phyloP scores from a whole-genome alignment of 1,139 yeast species.

The Keqinozyma sinolaborantium region DNA sequence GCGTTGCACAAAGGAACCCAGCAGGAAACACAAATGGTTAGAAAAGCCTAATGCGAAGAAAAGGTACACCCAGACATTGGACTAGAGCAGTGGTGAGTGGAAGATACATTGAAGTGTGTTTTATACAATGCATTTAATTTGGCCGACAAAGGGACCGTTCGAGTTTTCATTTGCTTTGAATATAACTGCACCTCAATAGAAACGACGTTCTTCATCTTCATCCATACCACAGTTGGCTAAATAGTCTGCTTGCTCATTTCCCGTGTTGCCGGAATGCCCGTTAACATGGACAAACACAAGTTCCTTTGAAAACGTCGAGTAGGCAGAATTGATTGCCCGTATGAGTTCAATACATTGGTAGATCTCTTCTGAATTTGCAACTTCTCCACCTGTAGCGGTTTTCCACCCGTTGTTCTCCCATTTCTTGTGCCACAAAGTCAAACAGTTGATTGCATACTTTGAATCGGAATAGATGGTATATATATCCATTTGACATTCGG shows the following conservation, averaged over 20 bases:
- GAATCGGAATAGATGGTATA: slow-evolving; percentile 55
- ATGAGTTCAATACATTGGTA: slow-evolving; percentile 20
- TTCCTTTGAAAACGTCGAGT: slow-evolving; percentile 24
- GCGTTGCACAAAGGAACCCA: too few relatives aligned
- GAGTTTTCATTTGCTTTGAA: too few relatives aligned
- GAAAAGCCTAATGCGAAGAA: too few relatives aligned
- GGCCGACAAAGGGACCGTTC: too few relatives aligned
- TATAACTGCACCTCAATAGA: too few relatives aligned
- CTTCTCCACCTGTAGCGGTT: slow-evolving; percentile 38
- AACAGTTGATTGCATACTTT: slow-evolving; percentile 44
- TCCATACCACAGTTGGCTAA: slow-evolving; percentile 60
- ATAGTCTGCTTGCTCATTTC: slow-evolving; percentile 76
- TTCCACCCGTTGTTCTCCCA: slow-evolving; percentile 59
- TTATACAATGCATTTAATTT: too few relatives aligned
- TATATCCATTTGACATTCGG: slow-evolving; percentile 2
- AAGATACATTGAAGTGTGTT: too few relatives aligned
- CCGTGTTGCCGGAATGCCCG: slow-evolving; percentile 68
- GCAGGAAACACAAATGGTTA: too few relatives aligned
- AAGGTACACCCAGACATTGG: too few relatives aligned
- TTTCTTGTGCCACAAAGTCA: slow-evolving; percentile 46
- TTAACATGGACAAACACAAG: slow-evolving; percentile 55
- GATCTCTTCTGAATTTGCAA: slow-evolving; percentile 52
- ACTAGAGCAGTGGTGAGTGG: too few relatives aligned
- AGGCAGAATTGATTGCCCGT: slow-evolving; percentile 23
- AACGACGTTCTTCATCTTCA: too few relatives aligned